Evolutionary conservation across 495 filamentous ascomycete species (phyloP).

Genomic region (Alectoria sarmentosa): DNA sequence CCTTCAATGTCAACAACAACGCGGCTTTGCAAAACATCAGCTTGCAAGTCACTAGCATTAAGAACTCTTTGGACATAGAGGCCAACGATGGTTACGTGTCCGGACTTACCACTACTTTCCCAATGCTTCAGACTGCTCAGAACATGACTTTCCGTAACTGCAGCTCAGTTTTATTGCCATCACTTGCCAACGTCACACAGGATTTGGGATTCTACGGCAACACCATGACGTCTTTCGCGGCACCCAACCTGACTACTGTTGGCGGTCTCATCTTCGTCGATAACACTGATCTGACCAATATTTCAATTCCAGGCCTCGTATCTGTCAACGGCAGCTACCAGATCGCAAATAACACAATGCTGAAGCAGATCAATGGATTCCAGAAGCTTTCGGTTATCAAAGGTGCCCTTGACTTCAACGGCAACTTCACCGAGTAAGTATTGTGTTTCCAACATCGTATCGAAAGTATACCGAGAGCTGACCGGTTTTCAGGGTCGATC

Average conservation of each 20-base stretch:
- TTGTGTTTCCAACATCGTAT: slow-evolving; percentile 4
- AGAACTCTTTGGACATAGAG: slow-evolving; percentile 53
- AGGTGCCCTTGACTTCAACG: slow-evolving; percentile 85
- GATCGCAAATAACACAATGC: slow-evolving; percentile 79
- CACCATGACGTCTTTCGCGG: slow-evolving; percentile 57
- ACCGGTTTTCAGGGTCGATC: slow-evolving; percentile 49
- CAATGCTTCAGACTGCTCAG: slow-evolving; percentile 66
- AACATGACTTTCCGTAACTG: slow-evolving; percentile 90
- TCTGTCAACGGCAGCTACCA: slow-evolving; percentile 69
- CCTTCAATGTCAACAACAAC: slow-evolving; percentile 80
- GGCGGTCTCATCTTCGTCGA: slow-evolving; percentile 73
- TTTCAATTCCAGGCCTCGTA: slow-evolving; percentile 62
- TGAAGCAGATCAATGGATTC: slow-evolving; percentile 58
- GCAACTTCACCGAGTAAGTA: slow-evolving; percentile 75
- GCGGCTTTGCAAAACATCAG: slow-evolving; percentile 57
- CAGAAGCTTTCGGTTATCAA: slow-evolving; percentile 56
- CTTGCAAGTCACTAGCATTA: slow-evolving; percentile 52
- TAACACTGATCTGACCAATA: slow-evolving; percentile 69
- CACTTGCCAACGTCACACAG: slow-evolving; percentile 67
- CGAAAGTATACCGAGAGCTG: slow-evolving; percentile 1
- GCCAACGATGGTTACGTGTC: slow-evolving; percentile 49
- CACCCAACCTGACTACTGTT: slow-evolving; percentile 73
- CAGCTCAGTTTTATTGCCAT: slow-evolving; percentile 63
- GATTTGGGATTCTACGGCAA: slow-evolving; percentile 80
- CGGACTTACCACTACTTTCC: slow-evolving; percentile 54